Evolutionary conservation across 352 stramenopile genomes (phyloP), one percentile per base, ranked within the genome.

Genomic region (Discostella stelligera): DNA sequence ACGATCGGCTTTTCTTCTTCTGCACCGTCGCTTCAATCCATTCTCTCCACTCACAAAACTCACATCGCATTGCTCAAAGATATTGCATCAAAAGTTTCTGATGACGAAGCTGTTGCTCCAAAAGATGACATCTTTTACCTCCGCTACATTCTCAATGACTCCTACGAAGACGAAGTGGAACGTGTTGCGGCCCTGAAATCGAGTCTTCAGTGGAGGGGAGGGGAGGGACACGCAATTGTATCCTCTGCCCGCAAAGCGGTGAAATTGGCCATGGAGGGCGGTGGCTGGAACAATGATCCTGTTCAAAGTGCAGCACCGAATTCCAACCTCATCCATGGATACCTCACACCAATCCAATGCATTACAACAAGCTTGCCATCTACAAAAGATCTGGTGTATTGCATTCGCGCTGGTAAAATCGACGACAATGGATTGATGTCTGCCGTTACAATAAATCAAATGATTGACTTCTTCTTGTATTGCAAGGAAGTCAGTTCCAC

Each of bases 381-480:
- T 14, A 46, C 77, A 7, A 75, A 71, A 20, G 86, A 92, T 69
- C 77, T 94, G 48, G 61, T 92, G 4, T 92, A 91, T 61, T 90
- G 80, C 52, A 88, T 94, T 54, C 85, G 86, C 21, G 89, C 89
- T 13, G 86, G 85, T 16, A 75, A 77, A 30, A 92, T 94, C 65
- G 82, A 94, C 61, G 89, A 92, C 55, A 72, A 62, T 8, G 62
- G 39, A 11, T 65, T 94, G 9, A 94, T 94, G 89, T 70, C 60
- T n/a, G 25, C 20, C 23, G 72, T 89, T 27, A 68, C 71, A 3
- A 71, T 90, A 0, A 71, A 88, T 11, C 39, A 90, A 56, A 82
- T 94, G 67, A 62, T 84, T 10, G 74, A 91, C 6, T 94, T 91
- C 64, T 94, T 94, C 48, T 54, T 94, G 1, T 94, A 92, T 68